phyloP scores from a whole-genome alignment of 2,329 filamentous ascomycete genomes.

The Aspergillaceae sp. region DNA sequence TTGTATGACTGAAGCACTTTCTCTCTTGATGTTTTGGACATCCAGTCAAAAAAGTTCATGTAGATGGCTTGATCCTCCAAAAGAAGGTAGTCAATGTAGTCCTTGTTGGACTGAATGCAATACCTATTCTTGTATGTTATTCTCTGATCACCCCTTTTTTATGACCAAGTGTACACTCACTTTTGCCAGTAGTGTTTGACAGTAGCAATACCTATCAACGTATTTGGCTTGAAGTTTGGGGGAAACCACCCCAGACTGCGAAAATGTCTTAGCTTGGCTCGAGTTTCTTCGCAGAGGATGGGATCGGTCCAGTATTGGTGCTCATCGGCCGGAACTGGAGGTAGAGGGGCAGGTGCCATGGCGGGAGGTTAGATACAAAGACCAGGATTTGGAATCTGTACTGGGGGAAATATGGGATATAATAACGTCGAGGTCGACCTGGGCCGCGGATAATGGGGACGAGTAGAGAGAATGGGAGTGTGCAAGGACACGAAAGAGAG shows the following conservation, averaged over 20 bases:
- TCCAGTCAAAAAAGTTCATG: slow-evolving; percentile 12
- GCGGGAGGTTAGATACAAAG: neutral
- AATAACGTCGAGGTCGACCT: neutral
- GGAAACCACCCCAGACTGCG: slow-evolving; percentile 15
- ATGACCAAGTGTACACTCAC: neutral
- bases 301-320: slow-evolving; percentile 16
- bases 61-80: slow-evolving; percentile 8
- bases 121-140: slow-evolving; percentile 4
- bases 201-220: neutral
- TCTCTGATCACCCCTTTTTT: too few species aligned
- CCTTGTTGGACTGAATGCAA: slow-evolving; percentile 8
- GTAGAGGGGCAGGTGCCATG: slow-evolving; percentile 2
- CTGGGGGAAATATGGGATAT: too few species aligned
- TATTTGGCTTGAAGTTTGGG: slow-evolving; percentile 17
- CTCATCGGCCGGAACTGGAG: slow-evolving; percentile 1
- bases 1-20: slow-evolving; percentile 9
- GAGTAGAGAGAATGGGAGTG: neutral
- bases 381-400: slow-evolving; percentile 1
- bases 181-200: neutral
- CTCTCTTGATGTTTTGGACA: slow-evolving; percentile 7
- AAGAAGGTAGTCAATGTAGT: slow-evolving; percentile 10
- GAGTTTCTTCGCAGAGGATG: slow-evolving; percentile 19
- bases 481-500: neutral
- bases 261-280: slow-evolving; percentile 17
- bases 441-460: neutral